Evolutionary conservation across 495 filamentous ascomycete species (phyloP).

Genomic region (Penicillium atrosanguineum): DNA sequence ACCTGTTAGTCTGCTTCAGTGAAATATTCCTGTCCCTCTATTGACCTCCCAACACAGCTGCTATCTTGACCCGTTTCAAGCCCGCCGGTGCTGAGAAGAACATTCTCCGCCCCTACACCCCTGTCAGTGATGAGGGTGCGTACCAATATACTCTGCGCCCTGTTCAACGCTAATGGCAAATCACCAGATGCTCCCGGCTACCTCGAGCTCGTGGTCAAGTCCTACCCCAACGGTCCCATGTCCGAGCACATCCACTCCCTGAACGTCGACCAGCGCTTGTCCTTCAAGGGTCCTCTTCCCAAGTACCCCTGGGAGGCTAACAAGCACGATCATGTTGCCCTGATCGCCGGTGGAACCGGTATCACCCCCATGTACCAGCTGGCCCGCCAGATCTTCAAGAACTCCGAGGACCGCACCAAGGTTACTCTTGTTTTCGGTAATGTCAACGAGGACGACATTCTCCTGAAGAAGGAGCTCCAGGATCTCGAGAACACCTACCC

Average conservation of each 20-base stretch:
- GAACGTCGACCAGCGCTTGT: constrained; percentile 72
- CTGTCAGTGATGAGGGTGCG: constrained; percentile 79
- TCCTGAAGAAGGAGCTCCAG: constrained; percentile 78
- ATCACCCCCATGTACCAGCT: constrained; percentile 96
- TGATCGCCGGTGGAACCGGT: constrained; percentile 93
- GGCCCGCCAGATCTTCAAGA: constrained; percentile 79
- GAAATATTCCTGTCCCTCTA: not conserved
- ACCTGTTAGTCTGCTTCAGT: constrained; percentile 52
- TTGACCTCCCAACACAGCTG: constrained; percentile 46
- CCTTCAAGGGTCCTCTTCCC: constrained; percentile 91
- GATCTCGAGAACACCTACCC: constrained; percentile 88
- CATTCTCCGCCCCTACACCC: constrained; percentile 88
- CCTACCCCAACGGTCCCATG: constrained; percentile 89
- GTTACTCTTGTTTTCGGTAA: constrained; percentile 93
- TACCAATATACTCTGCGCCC: not conserved
- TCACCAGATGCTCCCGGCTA: constrained; percentile 64
- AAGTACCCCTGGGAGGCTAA: constrained; percentile 92
- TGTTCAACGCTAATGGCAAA: not conserved
- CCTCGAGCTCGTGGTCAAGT: constrained; percentile 88
- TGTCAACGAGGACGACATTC: constrained; percentile 78
- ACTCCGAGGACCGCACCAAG: constrained; percentile 94
- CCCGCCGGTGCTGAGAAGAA: constrained; percentile 73
- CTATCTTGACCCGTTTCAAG: constrained; percentile 85
- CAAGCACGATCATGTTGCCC: constrained; percentile 90
- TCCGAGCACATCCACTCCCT: constrained; percentile 81